Evolutionary conservation across 2,329 filamentous ascomycete genomes (phyloP), one percentile per base, ranked within the genome.

Genomic region (Colletotrichum incanum): DNA sequence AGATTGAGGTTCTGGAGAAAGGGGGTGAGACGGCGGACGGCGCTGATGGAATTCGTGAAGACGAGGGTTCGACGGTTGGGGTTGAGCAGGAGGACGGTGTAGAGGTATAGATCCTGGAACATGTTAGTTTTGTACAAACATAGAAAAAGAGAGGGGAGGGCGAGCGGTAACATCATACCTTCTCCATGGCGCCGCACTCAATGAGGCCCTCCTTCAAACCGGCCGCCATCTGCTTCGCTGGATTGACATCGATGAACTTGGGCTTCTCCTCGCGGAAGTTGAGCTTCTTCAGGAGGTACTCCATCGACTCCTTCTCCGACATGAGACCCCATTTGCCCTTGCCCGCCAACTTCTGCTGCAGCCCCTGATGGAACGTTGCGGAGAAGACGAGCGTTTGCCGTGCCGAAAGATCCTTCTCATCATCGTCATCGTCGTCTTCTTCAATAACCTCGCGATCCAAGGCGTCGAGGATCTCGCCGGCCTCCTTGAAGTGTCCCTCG

Each of bases 361-460:
- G 84, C 0, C 92, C 92, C 78, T 95, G 96, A 79, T 97, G 93
- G 81, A 99, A 98, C 0, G 96, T 99, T 0, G 96, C 96, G 0
- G 96, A 98, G 82, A 99, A 99, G 26, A 99, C 94, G 0, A 99
- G 88, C 0, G 95, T 98, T 79, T 99, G 96, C 50, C 96, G 86
- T 20, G 88, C 78, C 52, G 85, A 79, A 14, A 81, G 75, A 8
- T 82, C 77, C 0, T 85, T 82, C 12, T 87, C 85, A 5, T 87
- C 85, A 3, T 84, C 83, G 1, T 86, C 86, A 7, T 86, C 83
- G 0, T 84, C 81, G 8, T 86, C 86, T 28, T 88, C 86, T 23
- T 89, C 86, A 2, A 94, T 92, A 56, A 94, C 91, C 49, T 88
- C 84, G 37, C 91, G 88, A 77, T 98, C 94, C 12, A 99, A 84